Conservation (phyloP, 805 yeast species). For the Wickerhamomyces queroliae region DNA sequence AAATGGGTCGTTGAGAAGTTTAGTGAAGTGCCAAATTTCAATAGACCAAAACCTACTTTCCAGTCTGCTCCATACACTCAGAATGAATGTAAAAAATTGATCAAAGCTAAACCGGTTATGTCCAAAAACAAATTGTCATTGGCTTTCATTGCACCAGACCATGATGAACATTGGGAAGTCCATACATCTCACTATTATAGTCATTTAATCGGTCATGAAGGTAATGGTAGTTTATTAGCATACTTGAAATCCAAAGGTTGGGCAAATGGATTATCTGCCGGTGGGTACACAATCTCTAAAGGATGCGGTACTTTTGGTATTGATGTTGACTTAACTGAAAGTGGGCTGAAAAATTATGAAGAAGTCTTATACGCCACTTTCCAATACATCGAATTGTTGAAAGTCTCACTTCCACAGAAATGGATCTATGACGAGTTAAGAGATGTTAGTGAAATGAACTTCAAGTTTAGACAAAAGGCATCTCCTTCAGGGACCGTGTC, state of each 20-base stretch:
- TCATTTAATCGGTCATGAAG: slow-evolving; percentile 90
- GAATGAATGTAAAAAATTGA: slow-evolving; percentile 44
- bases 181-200: slow-evolving; percentile 69
- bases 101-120: slow-evolving; percentile 77
- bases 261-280: slow-evolving; percentile 77
- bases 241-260: slow-evolving; percentile 66
- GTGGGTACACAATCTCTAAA: slow-evolving; percentile 57
- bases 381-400: slow-evolving; percentile 66
- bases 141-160: slow-evolving; percentile 74
- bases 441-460: slow-evolving; percentile 61
- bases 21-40: slow-evolving; percentile 48
- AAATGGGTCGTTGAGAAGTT: slow-evolving; percentile 66
- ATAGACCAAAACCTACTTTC: slow-evolving; percentile 29
- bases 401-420: slow-evolving; percentile 53
- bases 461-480: slow-evolving; percentile 75
- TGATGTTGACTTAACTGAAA: slow-evolving; percentile 68
- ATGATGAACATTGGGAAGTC: slow-evolving; percentile 55
- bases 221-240: slow-evolving; percentile 75
- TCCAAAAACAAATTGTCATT: slow-evolving; percentile 65
- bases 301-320: slow-evolving; percentile 66
- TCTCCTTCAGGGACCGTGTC: slow-evolving; percentile 73
- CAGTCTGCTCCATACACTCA: slow-evolving; percentile 40
- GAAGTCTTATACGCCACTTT: slow-evolving; percentile 55
- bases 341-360: slow-evolving; percentile 62
- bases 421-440: slow-evolving; percentile 79